Percentiles rank a stretch among this genome's conserved stretches.
Evolutionary conservation across 148 eudicot genomes (phyloP).

Genomic region (Suaeda aralocaspica): DNA sequence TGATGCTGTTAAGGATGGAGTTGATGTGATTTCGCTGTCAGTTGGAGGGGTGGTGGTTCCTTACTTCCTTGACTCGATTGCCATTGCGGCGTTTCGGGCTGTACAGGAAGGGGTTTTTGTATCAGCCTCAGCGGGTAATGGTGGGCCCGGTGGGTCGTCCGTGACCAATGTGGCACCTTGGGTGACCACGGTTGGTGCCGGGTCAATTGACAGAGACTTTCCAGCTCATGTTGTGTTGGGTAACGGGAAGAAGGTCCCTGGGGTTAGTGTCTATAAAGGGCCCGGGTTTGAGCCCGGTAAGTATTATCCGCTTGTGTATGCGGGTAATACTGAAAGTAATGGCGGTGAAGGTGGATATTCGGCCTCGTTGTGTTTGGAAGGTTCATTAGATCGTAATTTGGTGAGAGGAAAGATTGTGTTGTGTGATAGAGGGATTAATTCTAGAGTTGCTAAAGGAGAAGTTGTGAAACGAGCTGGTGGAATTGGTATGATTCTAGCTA

Average conservation of each 20-base stretch:
- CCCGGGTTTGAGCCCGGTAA: conserved; percentile 45
- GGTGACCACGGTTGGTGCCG: conserved; percentile 90
- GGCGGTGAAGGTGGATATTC: conserved; percentile 72
- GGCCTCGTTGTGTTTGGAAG: conserved; percentile 77
- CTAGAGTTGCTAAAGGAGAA: conserved; percentile 75
- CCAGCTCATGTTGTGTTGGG: conserved; percentile 85
- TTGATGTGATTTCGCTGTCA: conserved; percentile 67
- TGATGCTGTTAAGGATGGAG: conserved; percentile 79
- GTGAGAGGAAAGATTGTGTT: conserved; percentile 75
- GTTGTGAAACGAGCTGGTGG: conserved; percentile 83
- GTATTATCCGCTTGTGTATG: conserved; percentile 61
- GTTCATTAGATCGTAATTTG: conserved; percentile 50
- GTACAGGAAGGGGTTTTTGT: conserved; percentile 63
- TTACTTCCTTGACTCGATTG: conserved; percentile 80
- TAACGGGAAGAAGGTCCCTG: conserved; percentile 52
- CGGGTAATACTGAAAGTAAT: conserved; percentile 44
- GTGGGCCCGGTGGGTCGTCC: conserved; percentile 81
- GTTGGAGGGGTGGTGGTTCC: conserved; percentile 95
- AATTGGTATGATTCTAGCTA: conserved; percentile 79
- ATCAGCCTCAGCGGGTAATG: conserved; percentile 90
- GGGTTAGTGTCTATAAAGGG: conserved; percentile 75
- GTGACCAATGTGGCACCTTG: conserved; percentile 89
- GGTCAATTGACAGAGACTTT: conserved; percentile 78
- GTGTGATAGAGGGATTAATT: conserved; percentile 89
- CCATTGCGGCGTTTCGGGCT: conserved; percentile 77